A percentile compares a stretch with the other conserved stretches of the same genome.
These are phyloP conservation scores for Syzygium aqueum DNA, from an alignment of 345 rosid species.

Conservation along the genomic window DNA sequence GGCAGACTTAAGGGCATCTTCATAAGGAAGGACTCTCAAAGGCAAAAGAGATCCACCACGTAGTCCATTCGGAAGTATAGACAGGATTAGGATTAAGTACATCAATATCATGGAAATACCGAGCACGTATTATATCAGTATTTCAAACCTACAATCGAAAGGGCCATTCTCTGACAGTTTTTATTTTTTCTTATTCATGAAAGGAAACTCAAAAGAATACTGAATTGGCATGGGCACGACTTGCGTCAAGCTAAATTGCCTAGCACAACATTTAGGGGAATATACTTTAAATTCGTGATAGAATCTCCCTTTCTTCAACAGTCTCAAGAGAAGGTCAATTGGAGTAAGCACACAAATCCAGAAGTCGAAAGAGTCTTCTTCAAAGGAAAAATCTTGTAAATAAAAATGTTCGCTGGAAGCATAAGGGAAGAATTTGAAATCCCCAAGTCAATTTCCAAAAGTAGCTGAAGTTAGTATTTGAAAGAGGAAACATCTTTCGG, in stretches of 20 bases:
- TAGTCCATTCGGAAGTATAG: background rate
- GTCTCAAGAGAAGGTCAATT: too few species aligned
- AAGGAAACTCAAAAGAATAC: background rate
- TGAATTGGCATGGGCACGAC: background rate
- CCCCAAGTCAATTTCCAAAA: too few species aligned
- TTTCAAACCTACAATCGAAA: background rate
- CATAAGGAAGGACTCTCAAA: background rate
- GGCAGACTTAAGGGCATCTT: background rate
- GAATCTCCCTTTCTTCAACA: too few species aligned
- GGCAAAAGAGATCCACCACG: background rate
- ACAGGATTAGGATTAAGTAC: background rate
- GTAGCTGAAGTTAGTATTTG: too few species aligned
- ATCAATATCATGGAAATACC: background rate
- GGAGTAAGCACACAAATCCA: too few species aligned
- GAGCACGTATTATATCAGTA: background rate
- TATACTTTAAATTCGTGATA: too few species aligned
- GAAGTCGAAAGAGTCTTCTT: too few species aligned
- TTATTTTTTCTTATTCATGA: background rate
- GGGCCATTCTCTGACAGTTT: background rate
- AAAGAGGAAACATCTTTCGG: too few species aligned
- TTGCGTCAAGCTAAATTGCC: background rate
- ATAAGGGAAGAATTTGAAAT: too few species aligned
- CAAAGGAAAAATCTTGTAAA: too few species aligned
- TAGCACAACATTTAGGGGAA: too few species aligned
- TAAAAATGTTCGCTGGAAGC: too few species aligned